Base-by-base conservation (phyloP, 2,329 filamentous ascomycete genomes). In the Colletotrichum viniferum region DNA sequence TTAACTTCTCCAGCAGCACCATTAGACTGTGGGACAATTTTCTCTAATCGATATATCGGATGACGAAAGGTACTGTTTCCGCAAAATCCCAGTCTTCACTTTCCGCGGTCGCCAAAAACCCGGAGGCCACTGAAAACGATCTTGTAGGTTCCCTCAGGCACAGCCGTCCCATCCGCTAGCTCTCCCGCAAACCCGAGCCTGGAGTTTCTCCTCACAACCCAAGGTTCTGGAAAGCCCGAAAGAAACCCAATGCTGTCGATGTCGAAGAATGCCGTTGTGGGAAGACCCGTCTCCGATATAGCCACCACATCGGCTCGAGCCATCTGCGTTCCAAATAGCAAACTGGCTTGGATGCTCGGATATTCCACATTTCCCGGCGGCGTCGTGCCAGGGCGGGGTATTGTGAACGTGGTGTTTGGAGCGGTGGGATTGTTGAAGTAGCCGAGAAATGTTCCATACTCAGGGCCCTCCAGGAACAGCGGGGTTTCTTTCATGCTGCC, bases 111-210 rank as follows among this genome's bases (percentile, higher is more conserved):
- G 9, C 81, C 81, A 69, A 80, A 81, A 3, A 80, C 61, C 55
- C 74, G 79, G 60, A 82, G 32, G 5, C 75, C 79, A 38, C 77
- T 77, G 28, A 77, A 76, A 7, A 79, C 70, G 48, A 82, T 62
- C 63, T 43, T 60, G 56, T 82, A 82, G 9, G 34, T n/a, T 3
- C 81, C 81, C 68, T 78, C 78, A 3, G 79, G 78, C 12, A 80
- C 77, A 13, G 78, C 72, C 1, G 66, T 75, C 1, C 80, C 79
- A 52, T 82, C 79, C 2, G 71, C 74, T 28, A 81, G 68, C 63
- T 78, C 32, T 7, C 80, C 80, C 26, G n/a, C 63, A 70, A 81
- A 70, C 6, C 7, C 58, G 6, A 36, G 60, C n/a, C 58, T 32
- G n/a, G 64, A 62, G 58, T 60, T 60, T 26, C 66, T 61, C n/a